These are phyloP conservation scores for Stephania cephalantha DNA, from an alignment of 164 flowering plant species.

Conservation along the genomic window DNA sequence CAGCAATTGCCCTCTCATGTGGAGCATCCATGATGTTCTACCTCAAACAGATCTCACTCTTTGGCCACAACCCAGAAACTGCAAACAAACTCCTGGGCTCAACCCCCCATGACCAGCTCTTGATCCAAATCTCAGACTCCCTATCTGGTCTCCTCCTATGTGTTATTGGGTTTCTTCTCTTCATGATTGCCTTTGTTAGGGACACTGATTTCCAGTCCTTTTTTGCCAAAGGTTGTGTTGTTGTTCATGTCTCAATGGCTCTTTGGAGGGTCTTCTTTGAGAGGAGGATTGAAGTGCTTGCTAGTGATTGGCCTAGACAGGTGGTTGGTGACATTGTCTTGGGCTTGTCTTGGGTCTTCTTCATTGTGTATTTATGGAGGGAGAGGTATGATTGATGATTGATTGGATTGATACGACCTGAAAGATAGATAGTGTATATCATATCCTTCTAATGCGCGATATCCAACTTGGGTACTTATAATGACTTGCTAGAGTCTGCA, in stretches of 20 bases:
- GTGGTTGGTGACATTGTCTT: slow-evolving; percentile 57
- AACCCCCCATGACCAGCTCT: slow-evolving; percentile 65
- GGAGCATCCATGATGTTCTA: slow-evolving; percentile 75
- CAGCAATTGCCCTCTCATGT: slow-evolving; percentile 48
- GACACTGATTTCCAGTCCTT: slow-evolving; percentile 59
- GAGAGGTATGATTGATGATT: slow-evolving; percentile 67
- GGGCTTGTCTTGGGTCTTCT: slow-evolving; percentile 74
- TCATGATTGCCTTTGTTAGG: slow-evolving; percentile 65
- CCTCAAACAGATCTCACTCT: slow-evolving; percentile 42
- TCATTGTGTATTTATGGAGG: slow-evolving; percentile 71
- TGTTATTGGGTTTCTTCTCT: slow-evolving; percentile 49
- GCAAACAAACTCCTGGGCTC: slow-evolving; percentile 67
- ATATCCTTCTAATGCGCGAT: too few species aligned
- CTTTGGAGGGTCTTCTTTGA: slow-evolving; percentile 73
- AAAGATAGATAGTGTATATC: too few species aligned
- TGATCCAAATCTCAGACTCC: slow-evolving; percentile 61
- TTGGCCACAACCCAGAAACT: slow-evolving; percentile 55
- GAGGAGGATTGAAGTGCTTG: slow-evolving; percentile 35
- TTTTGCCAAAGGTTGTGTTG: slow-evolving; percentile 60
- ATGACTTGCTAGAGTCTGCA: too few species aligned
- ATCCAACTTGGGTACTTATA: too few species aligned
- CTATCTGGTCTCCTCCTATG: slow-evolving; percentile 74
- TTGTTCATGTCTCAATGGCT: slow-evolving; percentile 25
- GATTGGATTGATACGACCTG: neutral
- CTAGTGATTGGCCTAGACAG: slow-evolving; percentile 27